phyloP scores from a whole-genome alignment of 768 basidiomycete genomes.

The Boletus insuetus region DNA sequence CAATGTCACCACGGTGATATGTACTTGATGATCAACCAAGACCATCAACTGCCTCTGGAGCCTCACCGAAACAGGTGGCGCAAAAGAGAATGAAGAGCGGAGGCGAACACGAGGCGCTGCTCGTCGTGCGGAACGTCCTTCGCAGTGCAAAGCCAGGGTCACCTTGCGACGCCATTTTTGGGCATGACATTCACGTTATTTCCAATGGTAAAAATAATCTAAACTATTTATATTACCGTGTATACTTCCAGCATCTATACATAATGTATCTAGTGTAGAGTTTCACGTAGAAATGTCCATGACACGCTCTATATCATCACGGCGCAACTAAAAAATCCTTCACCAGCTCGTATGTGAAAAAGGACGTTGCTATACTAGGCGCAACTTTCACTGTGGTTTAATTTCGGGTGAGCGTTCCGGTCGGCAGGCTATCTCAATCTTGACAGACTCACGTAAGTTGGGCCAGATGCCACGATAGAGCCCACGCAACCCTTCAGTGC shows the following conservation, averaged over 20 bases:
- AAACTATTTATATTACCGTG: conserved; percentile 4
- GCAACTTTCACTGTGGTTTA: conserved; percentile 74
- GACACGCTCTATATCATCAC: conserved; percentile 1
- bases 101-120: conserved; percentile 14
- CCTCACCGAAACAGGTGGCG: conserved; percentile 1
- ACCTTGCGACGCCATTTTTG: conserved; percentile 1
- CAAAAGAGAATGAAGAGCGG: conserved; percentile 12
- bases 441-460: conserved; percentile 63
- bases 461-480: conserved; percentile 89
- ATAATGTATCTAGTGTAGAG: background rate
- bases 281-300: background rate
- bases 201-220: background rate
- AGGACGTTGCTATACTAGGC: conserved; percentile 83
- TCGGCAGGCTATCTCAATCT: conserved; percentile 1
- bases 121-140: conserved; percentile 18
- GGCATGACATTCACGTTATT: conserved; percentile 12
- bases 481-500: conserved; percentile 70
- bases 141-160: conserved; percentile 1
- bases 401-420: conserved; percentile 5
- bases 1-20: background rate
- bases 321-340: conserved; percentile 45
- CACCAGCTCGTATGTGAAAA: conserved; percentile 78
- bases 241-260: background rate
- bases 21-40: conserved; percentile 22
- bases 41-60: conserved; percentile 21